Conservation (phyloP, 306 rosid species). For the Lagenaria siceraria region DNA sequence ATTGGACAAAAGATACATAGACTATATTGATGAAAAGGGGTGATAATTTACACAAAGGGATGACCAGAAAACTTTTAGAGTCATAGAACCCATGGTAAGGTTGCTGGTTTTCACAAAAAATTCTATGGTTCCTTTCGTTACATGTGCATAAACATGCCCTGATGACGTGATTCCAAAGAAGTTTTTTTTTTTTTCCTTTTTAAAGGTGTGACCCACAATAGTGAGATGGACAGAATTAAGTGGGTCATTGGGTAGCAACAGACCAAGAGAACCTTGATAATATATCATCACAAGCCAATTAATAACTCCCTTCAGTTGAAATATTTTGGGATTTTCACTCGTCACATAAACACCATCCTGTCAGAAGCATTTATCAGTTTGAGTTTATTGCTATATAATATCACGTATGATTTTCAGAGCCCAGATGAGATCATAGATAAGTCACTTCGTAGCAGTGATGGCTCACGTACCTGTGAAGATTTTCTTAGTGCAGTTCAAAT, state of each 20-base stretch:
- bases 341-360: background rate
- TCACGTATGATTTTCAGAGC: slow-evolving; percentile 40
- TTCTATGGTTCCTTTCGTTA: background rate
- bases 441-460: slow-evolving; percentile 64
- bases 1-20: background rate
- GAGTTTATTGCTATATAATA: background rate
- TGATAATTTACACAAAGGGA: background rate
- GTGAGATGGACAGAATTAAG: background rate
- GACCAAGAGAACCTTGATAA: background rate
- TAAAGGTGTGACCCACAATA: background rate
- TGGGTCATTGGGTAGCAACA: background rate
- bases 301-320: background rate
- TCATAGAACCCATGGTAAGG: background rate
- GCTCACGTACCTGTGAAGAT: slow-evolving; percentile 66
- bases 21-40: background rate
- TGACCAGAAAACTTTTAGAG: background rate
- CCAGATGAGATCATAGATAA: slow-evolving; percentile 80
- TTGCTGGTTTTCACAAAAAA: background rate
- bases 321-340: background rate
- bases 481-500: slow-evolving; percentile 68
- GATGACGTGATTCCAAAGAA: background rate
- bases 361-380: background rate
- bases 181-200: background rate
- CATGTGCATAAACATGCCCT: background rate
- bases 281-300: background rate